A percentile compares a stretch with the other conserved stretches of the same genome.
Evolutionary conservation across 179 eudicot species (phyloP).

Genomic region (Beta macrorhiza): DNA sequence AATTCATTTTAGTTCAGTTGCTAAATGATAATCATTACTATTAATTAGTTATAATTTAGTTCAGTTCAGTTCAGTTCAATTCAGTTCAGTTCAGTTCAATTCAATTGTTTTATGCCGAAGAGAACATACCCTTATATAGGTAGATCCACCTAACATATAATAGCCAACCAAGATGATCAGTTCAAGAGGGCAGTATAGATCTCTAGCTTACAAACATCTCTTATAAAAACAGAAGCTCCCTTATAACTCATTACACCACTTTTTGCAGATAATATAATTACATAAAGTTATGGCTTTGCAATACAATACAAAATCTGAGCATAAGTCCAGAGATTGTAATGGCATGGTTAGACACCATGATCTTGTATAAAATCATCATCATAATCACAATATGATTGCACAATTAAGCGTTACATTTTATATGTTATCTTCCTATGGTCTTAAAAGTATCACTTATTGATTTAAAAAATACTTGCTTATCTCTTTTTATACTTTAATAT

Average conservation of each 20-base stretch:
- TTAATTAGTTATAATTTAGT: too few species aligned
- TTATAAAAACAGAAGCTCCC: background rate
- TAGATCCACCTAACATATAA: too few species aligned
- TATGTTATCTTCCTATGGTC: constrained; percentile 8
- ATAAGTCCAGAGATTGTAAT: constrained; percentile 24
- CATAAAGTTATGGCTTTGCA: background rate
- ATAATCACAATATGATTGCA: constrained; percentile 34
- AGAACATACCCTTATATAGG: too few species aligned
- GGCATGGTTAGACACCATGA: constrained; percentile 21
- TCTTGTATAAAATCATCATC: background rate
- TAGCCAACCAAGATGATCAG: too few species aligned
- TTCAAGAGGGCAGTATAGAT: too few species aligned
- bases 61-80: too few species aligned
- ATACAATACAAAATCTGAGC: constrained; percentile 12
- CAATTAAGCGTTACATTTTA: constrained; percentile 10
- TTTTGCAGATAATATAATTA: constrained; percentile 1
- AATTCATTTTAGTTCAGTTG: background rate
- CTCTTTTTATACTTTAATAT: too few species aligned
- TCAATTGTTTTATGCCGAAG: too few species aligned
- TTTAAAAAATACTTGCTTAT: background rate
- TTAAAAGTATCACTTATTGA: background rate
- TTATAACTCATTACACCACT: background rate
- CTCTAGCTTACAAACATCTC: too few species aligned
- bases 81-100: background rate
- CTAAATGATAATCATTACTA: too few species aligned